A percentile compares a stretch with the other conserved stretches of the same genome.
phyloP scores from a whole-genome alignment of 495 filamentous ascomycete species.

The Opeltia flavorubescens region DNA sequence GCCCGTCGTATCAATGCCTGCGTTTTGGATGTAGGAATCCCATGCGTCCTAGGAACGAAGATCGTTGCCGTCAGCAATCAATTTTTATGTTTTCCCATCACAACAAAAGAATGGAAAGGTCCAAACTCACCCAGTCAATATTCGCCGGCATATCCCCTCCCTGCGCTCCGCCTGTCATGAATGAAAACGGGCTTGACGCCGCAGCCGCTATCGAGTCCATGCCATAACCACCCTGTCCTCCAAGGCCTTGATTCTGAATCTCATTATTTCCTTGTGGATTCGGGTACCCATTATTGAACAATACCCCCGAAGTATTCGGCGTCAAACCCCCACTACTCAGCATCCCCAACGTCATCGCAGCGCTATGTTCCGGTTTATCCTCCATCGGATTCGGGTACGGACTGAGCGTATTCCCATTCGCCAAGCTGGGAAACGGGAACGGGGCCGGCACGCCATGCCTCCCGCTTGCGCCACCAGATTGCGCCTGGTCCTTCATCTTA shows the following conservation, averaged over 20 bases:
- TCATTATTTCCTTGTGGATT: constrained; percentile 16
- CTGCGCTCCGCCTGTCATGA: constrained; percentile 36
- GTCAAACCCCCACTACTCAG: constrained; percentile 56
- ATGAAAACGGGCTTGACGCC: constrained; percentile 28
- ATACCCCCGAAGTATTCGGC: constrained; percentile 35
- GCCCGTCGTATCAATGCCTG: constrained; percentile 30
- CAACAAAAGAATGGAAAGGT: neutral
- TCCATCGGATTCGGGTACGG: constrained; percentile 15
- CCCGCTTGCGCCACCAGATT: neutral
- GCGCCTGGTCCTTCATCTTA: constrained; percentile 46
- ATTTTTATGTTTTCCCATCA: neutral
- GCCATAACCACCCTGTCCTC: too few species aligned
- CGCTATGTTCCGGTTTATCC: constrained; percentile 45
- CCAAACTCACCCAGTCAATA: constrained; percentile 61
- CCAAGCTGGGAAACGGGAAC: constrained; percentile 8
- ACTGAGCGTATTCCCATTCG: constrained; percentile 2
- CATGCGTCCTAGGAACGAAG: constrained; percentile 39
- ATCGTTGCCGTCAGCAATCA: constrained; percentile 13
- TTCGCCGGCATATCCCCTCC: constrained; percentile 50
- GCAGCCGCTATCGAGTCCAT: too few species aligned
- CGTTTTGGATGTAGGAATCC: constrained; percentile 41
- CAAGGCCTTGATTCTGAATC: constrained; percentile 13
- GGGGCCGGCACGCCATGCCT: constrained; percentile 5
- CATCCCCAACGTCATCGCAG: constrained; percentile 73
- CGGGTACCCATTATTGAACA: constrained; percentile 26